Conservation (phyloP, 2,329 filamentous ascomycete species). For the Malbranchea zuffiana region DNA sequence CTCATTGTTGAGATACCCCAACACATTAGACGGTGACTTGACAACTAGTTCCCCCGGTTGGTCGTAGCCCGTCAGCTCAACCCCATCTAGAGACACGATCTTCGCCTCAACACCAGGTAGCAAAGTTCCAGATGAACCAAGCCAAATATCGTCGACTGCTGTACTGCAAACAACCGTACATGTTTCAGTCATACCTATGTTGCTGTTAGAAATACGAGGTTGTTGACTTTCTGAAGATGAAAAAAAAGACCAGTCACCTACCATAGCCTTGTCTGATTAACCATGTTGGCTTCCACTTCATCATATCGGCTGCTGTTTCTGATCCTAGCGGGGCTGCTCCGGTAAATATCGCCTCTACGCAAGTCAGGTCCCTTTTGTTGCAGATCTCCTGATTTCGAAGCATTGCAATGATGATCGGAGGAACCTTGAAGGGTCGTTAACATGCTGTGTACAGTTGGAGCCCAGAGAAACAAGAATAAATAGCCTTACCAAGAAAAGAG, state of each 20-base stretch:
- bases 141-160: constrained; percentile 49
- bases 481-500: constrained; percentile 51
- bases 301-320: constrained; percentile 57
- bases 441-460: neutral
- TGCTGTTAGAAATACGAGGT: constrained; percentile 4
- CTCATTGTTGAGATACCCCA: constrained; percentile 81
- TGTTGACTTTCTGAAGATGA: neutral
- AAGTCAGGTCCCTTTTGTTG: constrained; percentile 60
- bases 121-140: constrained; percentile 62
- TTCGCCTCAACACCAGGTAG: constrained; percentile 55
- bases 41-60: constrained; percentile 71
- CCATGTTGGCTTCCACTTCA: constrained; percentile 53
- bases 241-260: no score
- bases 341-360: constrained; percentile 54
- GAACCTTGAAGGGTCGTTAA: constrained; percentile 42
- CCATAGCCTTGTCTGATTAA: constrained; percentile 62
- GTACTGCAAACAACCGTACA: constrained; percentile 57
- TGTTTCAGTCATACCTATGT: constrained; percentile 61
- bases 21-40: constrained; percentile 61
- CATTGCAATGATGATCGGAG: constrained; percentile 71
- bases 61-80: constrained; percentile 59
- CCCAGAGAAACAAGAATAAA: constrained; percentile 1
- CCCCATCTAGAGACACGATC: constrained; percentile 56
- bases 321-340: constrained; percentile 68
- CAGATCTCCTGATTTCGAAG: constrained; percentile 52